Evolutionary conservation across 352 stramenopile species (phyloP).

Genomic region (Phytophthora cryptogea): DNA sequence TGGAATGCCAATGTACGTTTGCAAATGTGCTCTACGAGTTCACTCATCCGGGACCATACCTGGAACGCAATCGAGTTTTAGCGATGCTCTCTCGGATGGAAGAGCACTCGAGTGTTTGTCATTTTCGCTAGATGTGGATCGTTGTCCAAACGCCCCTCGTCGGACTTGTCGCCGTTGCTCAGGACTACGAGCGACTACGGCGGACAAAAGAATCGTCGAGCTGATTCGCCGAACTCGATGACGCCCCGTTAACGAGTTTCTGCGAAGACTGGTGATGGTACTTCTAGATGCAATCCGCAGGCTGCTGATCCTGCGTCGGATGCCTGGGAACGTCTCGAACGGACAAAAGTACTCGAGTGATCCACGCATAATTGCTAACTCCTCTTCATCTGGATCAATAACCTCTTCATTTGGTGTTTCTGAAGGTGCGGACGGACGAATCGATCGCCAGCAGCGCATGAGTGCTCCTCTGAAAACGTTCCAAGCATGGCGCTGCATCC

Average conservation of each 20-base stretch:
- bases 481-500: slow-evolving; percentile 43
- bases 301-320: slow-evolving; percentile 2
- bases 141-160: slow-evolving; percentile 21
- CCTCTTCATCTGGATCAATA: slow-evolving; percentile 22
- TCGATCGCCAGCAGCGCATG: slow-evolving; percentile 1
- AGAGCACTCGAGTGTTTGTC: slow-evolving; percentile 1
- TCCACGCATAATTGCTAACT: slow-evolving; percentile 47
- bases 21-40: background rate
- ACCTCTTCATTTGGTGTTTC: slow-evolving; percentile 3
- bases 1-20: slow-evolving; percentile 7
- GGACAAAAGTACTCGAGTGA: slow-evolving; percentile 50
- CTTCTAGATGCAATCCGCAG: slow-evolving; percentile 1
- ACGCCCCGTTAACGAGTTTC: slow-evolving; percentile 17
- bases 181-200: background rate
- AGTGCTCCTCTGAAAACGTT: slow-evolving; percentile 30
- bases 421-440: background rate
- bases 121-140: slow-evolving; percentile 9
- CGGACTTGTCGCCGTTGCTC: slow-evolving; percentile 11
- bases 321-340: slow-evolving; percentile 48
- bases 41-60: slow-evolving; percentile 16
- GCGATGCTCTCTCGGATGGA: slow-evolving; percentile 2
- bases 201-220: slow-evolving; percentile 16
- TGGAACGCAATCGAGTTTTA: slow-evolving; percentile 4
- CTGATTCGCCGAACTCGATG: slow-evolving; percentile 21
- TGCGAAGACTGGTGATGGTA: background rate